Conservation (phyloP, 1,139 yeast genomes). For the Saccharomyces pastorianus region DNA sequence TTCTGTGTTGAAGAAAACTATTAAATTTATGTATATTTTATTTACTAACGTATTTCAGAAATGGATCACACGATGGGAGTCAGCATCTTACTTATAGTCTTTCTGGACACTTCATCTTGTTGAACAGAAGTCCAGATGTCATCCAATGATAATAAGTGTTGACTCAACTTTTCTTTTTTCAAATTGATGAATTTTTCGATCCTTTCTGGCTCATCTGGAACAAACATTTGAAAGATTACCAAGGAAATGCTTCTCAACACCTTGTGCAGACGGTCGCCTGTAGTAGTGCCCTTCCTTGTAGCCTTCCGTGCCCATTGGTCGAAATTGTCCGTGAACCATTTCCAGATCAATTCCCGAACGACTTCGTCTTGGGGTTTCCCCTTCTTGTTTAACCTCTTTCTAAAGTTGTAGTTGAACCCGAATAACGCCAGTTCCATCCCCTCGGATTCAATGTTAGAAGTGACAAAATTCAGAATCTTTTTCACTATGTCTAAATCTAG, state of each 20-base stretch:
- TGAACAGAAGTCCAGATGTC: background rate
- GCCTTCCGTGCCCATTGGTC: conserved; percentile 44
- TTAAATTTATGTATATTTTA: background rate
- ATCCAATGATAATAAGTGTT: conserved; percentile 2
- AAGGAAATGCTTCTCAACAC: conserved; percentile 38
- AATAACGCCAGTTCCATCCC: conserved; percentile 48
- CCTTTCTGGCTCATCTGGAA: conserved; percentile 30
- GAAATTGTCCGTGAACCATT: conserved; percentile 48
- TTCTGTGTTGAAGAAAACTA: background rate
- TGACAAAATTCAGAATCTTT: conserved; percentile 49
- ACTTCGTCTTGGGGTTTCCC: background rate
- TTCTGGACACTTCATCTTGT: background rate
- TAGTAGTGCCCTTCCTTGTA: conserved; percentile 39
- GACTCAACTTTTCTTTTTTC: conserved; percentile 26
- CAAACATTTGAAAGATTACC: conserved; percentile 39
- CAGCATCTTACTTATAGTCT: background rate
- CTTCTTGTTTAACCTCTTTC: conserved; percentile 11
- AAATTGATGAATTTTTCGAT: conserved; percentile 32
- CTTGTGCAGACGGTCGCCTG: conserved; percentile 32
- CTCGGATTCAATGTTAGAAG: conserved; percentile 46
- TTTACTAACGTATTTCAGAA: background rate
- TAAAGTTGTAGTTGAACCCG: conserved; percentile 38
- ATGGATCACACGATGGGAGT: background rate
- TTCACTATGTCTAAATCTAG: conserved; percentile 38
- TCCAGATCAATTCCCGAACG: conserved; percentile 36